Base-by-base conservation (phyloP, 257 asterid species). In the Ilex asprella region DNA sequence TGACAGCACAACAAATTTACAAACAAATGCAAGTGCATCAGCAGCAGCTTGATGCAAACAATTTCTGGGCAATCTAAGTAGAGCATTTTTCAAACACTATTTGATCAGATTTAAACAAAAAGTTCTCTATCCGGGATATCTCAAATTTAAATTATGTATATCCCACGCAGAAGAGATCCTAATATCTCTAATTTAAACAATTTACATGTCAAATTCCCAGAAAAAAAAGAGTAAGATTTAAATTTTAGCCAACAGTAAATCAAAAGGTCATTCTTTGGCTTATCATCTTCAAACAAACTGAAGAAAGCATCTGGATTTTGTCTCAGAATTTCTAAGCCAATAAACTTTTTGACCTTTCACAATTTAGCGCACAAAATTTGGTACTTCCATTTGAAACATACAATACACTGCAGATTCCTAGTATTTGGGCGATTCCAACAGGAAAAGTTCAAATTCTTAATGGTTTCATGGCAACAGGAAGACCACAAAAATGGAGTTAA, bases 401-500 rank as follows among this genome's bases (percentile, higher is more conserved):
- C 59, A 72, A 53, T 70, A 70, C 66, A 81, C 29, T 64, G 47
- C 61, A 13, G 65, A 58, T 43, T 63, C 73, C 70, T 75, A 49
- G 72, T 60, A 58, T 55, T 66, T 39, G 63, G 51, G 71, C 16
- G 61, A 63, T 39, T 62, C 68, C 69, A 31, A 71, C 69, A 69
- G 70, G 16, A 68, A 49, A 65, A 58, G 68, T 75, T 60, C 61
- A 67, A 67, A 71, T 59, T 74, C 60, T 67, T 63, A 77, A 57
- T 60, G 78, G 92, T 77, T 80, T 68, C 88, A 82, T 75, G 79
- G 74, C 75, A 82, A 75, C 76, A 64, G 76, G 67, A 81, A 78
- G 64, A 77, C 84, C 83, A 84, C 78, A 76, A 61, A 62, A 78
- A 90, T 78, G 81, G 77, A 78, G 89, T 64, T 74, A 81, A 84